These are phyloP conservation scores for Linnemannia exigua DNA, from an alignment of 192 early-diverging fungal species.

Conservation along the genomic window DNA sequence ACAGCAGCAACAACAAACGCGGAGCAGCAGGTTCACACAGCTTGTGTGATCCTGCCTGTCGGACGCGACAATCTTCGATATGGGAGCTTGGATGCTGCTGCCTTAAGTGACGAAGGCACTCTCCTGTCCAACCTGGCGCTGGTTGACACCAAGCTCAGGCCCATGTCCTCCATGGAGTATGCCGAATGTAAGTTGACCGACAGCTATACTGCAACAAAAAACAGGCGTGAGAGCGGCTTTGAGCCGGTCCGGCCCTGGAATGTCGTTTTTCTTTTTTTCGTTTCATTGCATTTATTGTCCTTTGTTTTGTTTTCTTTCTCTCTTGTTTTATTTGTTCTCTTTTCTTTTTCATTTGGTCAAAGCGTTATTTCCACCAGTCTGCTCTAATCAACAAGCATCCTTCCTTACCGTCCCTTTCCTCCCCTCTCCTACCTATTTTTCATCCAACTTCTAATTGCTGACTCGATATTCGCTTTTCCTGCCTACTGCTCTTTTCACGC, in stretches of 20 bases:
- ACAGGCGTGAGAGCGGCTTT: background rate
- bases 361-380: background rate
- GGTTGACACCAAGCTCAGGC: background rate
- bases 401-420: background rate
- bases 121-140: background rate
- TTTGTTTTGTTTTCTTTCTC: background rate
- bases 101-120: background rate
- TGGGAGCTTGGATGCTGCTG: conserved; percentile 14
- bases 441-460: background rate
- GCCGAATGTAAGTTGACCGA: conserved; percentile 26
- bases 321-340: background rate
- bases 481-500: background rate
- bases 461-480: background rate
- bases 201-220: background rate
- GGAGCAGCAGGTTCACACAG: background rate
- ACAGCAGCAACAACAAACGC: background rate
- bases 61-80: background rate
- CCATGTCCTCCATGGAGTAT: conserved; percentile 32
- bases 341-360: conserved; percentile 2
- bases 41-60: background rate
- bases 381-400: background rate
- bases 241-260: background rate
- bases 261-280: conserved; percentile 4
- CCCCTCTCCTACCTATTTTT: background rate
- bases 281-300: background rate